Evolutionary conservation across 306 rosid genomes (phyloP).

Genomic region (Lotus japonicus): DNA sequence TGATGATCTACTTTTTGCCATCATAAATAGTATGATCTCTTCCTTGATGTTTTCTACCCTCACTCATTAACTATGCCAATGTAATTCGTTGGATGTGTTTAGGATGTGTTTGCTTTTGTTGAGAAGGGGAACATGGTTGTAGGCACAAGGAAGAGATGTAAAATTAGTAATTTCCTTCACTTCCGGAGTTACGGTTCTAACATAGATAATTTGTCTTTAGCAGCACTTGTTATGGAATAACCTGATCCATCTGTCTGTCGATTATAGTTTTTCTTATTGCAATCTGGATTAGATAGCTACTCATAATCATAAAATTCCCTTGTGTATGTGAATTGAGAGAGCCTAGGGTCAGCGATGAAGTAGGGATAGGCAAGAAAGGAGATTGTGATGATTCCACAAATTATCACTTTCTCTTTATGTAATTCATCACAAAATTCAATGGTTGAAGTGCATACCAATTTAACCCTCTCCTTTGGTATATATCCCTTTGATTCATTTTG

Average conservation of each 20-base stretch:
- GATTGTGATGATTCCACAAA: background rate
- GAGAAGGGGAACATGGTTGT: background rate
- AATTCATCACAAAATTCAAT: background rate
- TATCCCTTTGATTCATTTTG: background rate
- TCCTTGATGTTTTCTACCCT: background rate
- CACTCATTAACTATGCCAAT: background rate
- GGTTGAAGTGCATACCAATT: background rate
- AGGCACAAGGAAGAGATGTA: background rate
- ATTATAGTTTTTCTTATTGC: background rate
- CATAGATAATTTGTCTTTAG: background rate
- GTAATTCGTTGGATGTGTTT: conserved; percentile 3
- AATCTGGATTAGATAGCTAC: background rate
- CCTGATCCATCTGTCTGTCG: background rate
- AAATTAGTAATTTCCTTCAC: background rate
- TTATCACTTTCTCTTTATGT: background rate
- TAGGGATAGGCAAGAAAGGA: background rate
- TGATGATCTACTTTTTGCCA: conserved; percentile 87
- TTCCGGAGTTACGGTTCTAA: background rate
- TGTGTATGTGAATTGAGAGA: background rate
- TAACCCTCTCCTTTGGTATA: background rate
- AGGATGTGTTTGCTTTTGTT: conserved; percentile 13
- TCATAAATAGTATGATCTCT: conserved; percentile 76
- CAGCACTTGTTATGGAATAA: background rate
- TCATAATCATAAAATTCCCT: background rate
- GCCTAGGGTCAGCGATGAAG: background rate